Evolutionary conservation across 164 flowering plant species (phyloP).

Genomic region (Brasenia schreberi): DNA sequence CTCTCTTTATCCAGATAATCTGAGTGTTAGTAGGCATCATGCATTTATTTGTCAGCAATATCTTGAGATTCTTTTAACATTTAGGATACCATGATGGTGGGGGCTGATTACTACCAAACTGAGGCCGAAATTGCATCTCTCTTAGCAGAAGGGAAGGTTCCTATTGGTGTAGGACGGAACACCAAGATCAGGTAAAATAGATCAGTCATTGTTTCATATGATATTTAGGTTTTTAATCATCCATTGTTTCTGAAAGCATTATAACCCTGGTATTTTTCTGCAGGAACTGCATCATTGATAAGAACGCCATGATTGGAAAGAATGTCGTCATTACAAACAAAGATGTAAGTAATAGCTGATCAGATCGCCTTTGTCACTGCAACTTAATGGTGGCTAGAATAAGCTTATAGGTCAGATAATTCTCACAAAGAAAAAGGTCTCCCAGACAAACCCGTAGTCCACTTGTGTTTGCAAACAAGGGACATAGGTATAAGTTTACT

Average conservation of each 20-base stretch:
- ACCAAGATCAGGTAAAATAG: slow-evolving; percentile 64
- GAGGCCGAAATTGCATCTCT: slow-evolving; percentile 86
- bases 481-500: too few species aligned
- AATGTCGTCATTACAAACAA: slow-evolving; percentile 61
- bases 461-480: too few species aligned
- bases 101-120: slow-evolving; percentile 95
- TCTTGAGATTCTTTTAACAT: not conserved
- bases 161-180: slow-evolving; percentile 78
- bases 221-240: not conserved
- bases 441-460: too few species aligned
- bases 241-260: not conserved
- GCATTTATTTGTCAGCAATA: not conserved
- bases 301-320: slow-evolving; percentile 90
- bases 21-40: not conserved
- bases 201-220: not conserved
- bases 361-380: too few species aligned
- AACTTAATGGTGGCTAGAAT: too few species aligned
- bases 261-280: slow-evolving; percentile 1
- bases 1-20: too few species aligned
- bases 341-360: slow-evolving; percentile 40
- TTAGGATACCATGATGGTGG: slow-evolving; percentile 99
- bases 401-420: too few species aligned
- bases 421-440: too few species aligned
- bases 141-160: slow-evolving; percentile 81
- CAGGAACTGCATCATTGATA: slow-evolving; percentile 94